Evolutionary conservation across 805 yeast genomes (phyloP).

Genomic region (Candida odintsovae): DNA sequence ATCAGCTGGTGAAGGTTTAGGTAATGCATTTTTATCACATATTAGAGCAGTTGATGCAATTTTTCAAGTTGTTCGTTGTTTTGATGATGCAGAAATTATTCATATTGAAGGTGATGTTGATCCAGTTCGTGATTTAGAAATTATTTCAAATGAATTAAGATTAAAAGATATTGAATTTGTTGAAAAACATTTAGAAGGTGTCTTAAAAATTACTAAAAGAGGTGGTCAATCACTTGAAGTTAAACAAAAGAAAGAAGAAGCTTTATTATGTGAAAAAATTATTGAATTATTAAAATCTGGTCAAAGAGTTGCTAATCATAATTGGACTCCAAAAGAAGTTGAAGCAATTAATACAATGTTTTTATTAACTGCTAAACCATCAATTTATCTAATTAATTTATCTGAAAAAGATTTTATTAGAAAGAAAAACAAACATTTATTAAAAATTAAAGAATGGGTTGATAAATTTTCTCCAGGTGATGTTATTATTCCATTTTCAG

Average conservation of each 20-base stretch:
- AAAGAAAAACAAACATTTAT: constrained; percentile 82
- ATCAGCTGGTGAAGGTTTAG: constrained; percentile 93
- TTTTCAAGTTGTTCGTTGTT: constrained; percentile 95
- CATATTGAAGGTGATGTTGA: constrained; percentile 96
- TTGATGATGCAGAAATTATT: constrained; percentile 95
- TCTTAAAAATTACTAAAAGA: constrained; percentile 74
- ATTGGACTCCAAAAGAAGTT: constrained; percentile 88
- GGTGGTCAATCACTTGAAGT: constrained; percentile 89
- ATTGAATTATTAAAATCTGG: constrained; percentile 77
- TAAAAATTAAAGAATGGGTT: constrained; percentile 86
- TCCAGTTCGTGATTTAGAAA: constrained; percentile 91
- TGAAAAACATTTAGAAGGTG: constrained; percentile 71
- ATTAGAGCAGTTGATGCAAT: constrained; percentile 97
- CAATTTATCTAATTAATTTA: constrained; percentile 86
- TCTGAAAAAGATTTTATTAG: constrained; percentile 84
- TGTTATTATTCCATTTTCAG: constrained; percentile 87
- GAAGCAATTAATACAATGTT: constrained; percentile 83
- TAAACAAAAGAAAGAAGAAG: constrained; percentile 84
- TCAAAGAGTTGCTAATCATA: constrained; percentile 79
- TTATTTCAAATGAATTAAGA: constrained; percentile 86
- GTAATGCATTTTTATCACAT: constrained; percentile 94
- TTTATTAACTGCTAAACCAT: constrained; percentile 91
- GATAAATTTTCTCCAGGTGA: constrained; percentile 84
- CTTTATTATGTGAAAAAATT: constrained; percentile 65
- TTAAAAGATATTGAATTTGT: constrained; percentile 95